Conservation (phyloP, 169 alveolate genomes). For the Cryptosporidium viatorum region DNA sequence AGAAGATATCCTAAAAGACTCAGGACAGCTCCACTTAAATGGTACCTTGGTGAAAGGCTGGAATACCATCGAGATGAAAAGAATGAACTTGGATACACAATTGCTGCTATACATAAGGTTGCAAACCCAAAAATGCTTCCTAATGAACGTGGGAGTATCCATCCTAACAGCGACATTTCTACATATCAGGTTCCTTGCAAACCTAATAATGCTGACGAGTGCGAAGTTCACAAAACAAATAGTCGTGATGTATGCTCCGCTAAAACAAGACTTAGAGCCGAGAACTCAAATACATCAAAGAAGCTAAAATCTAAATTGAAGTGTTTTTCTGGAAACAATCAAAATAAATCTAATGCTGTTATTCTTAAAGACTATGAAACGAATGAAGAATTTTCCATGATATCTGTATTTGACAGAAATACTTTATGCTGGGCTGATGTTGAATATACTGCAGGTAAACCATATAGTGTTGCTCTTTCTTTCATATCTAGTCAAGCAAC, state of each 20-base stretch:
- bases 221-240: not conserved
- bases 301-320: not conserved
- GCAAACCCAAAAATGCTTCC: constrained; percentile 74
- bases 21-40: constrained; percentile 69
- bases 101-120: constrained; percentile 72
- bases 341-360: constrained; percentile 52
- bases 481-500: constrained; percentile 75
- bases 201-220: not conserved
- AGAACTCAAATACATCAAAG: constrained; percentile 8
- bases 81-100: constrained; percentile 64
- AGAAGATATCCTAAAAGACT: constrained; percentile 65
- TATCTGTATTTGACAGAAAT: constrained; percentile 59
- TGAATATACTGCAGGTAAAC: constrained; percentile 66
- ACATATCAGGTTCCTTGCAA: not conserved
- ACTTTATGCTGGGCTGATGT: constrained; percentile 70
- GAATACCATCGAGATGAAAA: constrained; percentile 73
- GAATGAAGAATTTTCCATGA: constrained; percentile 35
- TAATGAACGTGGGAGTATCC: constrained; percentile 68
- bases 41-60: constrained; percentile 73
- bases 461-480: constrained; percentile 69
- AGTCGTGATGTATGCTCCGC: not conserved
- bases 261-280: not conserved
- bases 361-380: constrained; percentile 20
- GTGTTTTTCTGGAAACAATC: not conserved
- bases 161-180: constrained; percentile 18